phyloP scores from a whole-genome alignment of 352 stramenopile species.

The Pythium sp. region DNA sequence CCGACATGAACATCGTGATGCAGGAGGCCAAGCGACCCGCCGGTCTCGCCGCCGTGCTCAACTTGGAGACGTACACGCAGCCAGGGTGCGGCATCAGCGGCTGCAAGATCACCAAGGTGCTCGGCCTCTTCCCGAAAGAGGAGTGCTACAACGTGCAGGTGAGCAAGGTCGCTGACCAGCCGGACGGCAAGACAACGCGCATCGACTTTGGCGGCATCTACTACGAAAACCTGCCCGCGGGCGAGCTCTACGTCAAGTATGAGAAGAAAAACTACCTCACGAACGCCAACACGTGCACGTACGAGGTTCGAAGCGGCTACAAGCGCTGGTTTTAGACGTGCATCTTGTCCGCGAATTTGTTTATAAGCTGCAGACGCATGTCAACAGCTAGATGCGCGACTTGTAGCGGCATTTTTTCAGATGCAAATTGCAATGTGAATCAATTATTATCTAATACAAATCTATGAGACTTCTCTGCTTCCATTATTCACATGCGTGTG shows the following conservation, averaged over 20 bases:
- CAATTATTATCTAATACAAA: slow-evolving; percentile 5
- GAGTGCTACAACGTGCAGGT: slow-evolving; percentile 46
- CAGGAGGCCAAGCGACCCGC: slow-evolving; percentile 35
- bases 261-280: slow-evolving; percentile 54
- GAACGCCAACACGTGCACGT: slow-evolving; percentile 39
- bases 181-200: slow-evolving; percentile 30
- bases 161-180: slow-evolving; percentile 30
- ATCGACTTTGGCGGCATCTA: slow-evolving; percentile 60
- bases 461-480: neutral
- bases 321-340: slow-evolving; percentile 47
- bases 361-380: neutral
- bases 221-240: slow-evolving; percentile 48
- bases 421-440: neutral
- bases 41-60: slow-evolving; percentile 34
- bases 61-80: slow-evolving; percentile 46
- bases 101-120: slow-evolving; percentile 28
- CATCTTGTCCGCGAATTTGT: neutral
- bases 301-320: slow-evolving; percentile 46
- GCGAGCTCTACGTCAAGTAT: slow-evolving; percentile 57
- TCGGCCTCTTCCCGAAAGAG: slow-evolving; percentile 38
- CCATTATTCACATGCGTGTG: neutral
- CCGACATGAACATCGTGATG: slow-evolving; percentile 30
- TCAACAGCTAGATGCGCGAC: neutral
- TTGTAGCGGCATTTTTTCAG: neutral
- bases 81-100: slow-evolving; percentile 45